Conservation (phyloP, 1,284 basidiomycete genomes). For the Lentinula novae-zelandiae region DNA sequence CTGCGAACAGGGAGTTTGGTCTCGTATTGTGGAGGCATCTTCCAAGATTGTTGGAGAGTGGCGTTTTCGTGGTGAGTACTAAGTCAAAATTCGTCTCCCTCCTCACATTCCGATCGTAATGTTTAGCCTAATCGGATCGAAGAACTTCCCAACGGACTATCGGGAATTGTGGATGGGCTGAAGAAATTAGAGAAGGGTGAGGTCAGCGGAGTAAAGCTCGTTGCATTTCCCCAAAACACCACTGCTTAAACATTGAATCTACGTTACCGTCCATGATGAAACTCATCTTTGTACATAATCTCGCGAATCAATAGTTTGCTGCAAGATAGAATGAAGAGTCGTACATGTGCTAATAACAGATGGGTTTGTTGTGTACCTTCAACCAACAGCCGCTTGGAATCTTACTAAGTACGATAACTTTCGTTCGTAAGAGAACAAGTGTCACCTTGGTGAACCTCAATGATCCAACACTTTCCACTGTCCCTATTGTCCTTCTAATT, state of each 20-base stretch:
- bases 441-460: too few relatives aligned
- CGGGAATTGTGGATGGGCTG: slow-evolving; percentile 3
- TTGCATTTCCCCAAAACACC: not conserved
- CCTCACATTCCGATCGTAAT: not conserved
- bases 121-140: slow-evolving; percentile 1
- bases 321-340: too few relatives aligned
- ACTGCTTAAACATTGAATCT: too few relatives aligned
- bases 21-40: not conserved
- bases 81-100: not conserved
- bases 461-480: too few relatives aligned
- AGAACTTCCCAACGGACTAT: not conserved
- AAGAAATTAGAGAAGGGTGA: not conserved
- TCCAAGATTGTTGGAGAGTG: not conserved
- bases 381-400: not conserved
- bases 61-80: not conserved
- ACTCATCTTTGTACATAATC: too few relatives aligned
- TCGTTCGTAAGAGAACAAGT: too few relatives aligned
- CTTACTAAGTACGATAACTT: too few relatives aligned
- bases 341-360: too few relatives aligned
- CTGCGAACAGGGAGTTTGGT: not conserved
- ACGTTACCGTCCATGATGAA: too few relatives aligned
- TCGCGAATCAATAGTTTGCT: too few relatives aligned
- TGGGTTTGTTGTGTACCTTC: too few relatives aligned
- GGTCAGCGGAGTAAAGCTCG: slow-evolving; percentile 6
- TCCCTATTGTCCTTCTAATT: not conserved